Percentiles rank a stretch among this genome's conserved stretches.
Evolutionary conservation across 2,329 filamentous ascomycete species (phyloP).

Genomic region (Phyllosticta citriasiana): DNA sequence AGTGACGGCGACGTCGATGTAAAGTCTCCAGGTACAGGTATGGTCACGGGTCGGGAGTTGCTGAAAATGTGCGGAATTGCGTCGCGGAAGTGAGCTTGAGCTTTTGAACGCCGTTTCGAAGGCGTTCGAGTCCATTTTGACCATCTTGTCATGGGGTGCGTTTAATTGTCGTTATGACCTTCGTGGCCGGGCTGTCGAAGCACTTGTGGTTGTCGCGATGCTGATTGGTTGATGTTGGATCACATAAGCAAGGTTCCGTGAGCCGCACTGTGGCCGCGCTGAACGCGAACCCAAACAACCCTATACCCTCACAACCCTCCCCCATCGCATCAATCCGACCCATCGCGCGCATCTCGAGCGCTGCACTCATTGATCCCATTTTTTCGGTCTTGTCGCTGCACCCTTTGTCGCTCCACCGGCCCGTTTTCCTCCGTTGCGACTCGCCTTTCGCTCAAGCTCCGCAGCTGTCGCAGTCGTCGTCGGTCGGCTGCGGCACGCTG

Average conservation of each 20-base stretch:
- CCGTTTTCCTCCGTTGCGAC: not conserved
- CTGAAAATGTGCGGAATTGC: not conserved
- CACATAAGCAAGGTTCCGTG: constrained; percentile 7
- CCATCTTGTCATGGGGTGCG: constrained; percentile 2
- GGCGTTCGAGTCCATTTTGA: not conserved
- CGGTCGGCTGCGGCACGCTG: not conserved
- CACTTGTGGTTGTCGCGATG: constrained; percentile 5
- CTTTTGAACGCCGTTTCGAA: not conserved
- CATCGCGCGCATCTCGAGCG: not conserved
- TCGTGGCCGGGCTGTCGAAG: constrained; percentile 4
- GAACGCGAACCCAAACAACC: constrained; percentile 10
- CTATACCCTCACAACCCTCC: not conserved
- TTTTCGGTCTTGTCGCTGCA: not conserved
- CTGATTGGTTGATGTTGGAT: constrained; percentile 5
- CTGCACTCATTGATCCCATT: not conserved
- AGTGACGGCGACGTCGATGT: constrained; percentile 4
- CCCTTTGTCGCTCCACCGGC: not conserved
- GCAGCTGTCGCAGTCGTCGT: constrained; percentile 2
- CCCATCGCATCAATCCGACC: not conserved
- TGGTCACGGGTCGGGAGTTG: not conserved
- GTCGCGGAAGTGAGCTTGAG: constrained; percentile 8
- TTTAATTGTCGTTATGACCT: constrained; percentile 3
- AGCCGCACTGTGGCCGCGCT: constrained; percentile 5
- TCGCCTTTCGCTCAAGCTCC: constrained; percentile 2
- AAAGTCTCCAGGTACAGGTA: not conserved